phyloP scores from a whole-genome alignment of 441 rosid species.

The Gossypium trilobum region DNA sequence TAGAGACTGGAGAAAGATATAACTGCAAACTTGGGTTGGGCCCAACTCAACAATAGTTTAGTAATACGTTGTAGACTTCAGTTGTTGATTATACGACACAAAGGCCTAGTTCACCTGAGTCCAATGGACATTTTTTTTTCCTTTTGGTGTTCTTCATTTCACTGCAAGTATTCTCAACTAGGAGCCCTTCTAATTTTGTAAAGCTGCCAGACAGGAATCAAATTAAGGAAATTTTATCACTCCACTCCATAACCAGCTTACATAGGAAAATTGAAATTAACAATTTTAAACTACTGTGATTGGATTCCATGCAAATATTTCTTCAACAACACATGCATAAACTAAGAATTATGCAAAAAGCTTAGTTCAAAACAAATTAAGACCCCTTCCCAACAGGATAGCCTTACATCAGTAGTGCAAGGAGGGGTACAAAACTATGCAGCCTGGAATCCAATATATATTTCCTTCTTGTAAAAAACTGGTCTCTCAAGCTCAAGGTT shows the following conservation, averaged over 20 bases:
- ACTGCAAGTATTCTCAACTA: background rate
- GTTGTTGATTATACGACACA: background rate
- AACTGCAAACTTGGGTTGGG: background rate
- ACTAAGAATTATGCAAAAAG: background rate
- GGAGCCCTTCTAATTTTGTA: background rate
- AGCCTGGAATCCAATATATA: background rate
- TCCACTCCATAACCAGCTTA: background rate
- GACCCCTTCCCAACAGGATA: background rate
- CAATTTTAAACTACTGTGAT: background rate
- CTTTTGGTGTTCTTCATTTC: background rate
- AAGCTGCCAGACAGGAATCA: background rate
- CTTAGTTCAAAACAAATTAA: background rate
- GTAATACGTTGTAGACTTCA: background rate
- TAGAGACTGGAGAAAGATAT: background rate
- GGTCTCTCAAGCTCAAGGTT: background rate
- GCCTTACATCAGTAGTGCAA: conserved; percentile 1
- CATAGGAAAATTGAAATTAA: background rate
- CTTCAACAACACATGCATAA: background rate
- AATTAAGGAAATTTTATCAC: background rate
- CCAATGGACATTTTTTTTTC: too few relatives aligned
- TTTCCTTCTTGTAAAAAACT: background rate
- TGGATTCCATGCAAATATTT: background rate
- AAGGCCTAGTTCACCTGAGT: background rate
- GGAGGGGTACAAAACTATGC: conserved; percentile 9
- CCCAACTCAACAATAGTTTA: background rate